Percentiles rank a stretch among this genome's conserved stretches.
Conservation (phyloP, 331 rosid genomes). For the Acacia concinna region DNA sequence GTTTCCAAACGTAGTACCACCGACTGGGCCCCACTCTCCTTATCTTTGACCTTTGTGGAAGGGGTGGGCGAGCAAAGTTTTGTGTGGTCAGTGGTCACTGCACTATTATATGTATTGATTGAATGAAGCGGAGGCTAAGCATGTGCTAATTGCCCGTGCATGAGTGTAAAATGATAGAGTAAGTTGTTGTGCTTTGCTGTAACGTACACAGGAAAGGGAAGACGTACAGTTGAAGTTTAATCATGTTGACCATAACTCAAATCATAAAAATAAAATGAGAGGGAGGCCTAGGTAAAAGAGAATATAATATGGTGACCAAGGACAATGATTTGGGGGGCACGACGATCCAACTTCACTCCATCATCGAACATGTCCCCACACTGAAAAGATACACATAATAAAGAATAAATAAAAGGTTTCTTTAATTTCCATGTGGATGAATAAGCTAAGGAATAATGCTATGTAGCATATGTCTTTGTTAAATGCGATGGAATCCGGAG, state of each 20-base stretch:
- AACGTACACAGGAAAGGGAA: constrained; percentile 10
- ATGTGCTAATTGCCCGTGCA: constrained; percentile 25
- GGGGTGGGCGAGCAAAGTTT: background rate
- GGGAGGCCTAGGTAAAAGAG: no score
- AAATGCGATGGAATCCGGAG: constrained; percentile 18
- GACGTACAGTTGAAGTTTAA: constrained; percentile 22
- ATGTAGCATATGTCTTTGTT: background rate
- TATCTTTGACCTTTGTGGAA: constrained; percentile 12
- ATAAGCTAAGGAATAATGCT: background rate
- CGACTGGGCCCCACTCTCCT: constrained; percentile 19
- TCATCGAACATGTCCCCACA: constrained; percentile 23
- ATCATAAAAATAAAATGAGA: background rate
- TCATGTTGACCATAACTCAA: background rate
- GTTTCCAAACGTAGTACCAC: constrained; percentile 12
- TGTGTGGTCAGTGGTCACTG: background rate
- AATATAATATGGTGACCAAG: background rate
- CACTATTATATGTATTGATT: background rate
- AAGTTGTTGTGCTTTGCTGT: background rate
- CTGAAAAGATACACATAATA: constrained; percentile 15
- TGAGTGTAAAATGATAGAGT: constrained; percentile 12
- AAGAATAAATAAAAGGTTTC: constrained; percentile 26
- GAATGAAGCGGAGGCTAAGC: constrained; percentile 1
- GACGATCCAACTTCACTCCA: constrained; percentile 24
- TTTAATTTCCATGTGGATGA: constrained; percentile 22
- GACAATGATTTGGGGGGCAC: constrained; percentile 41